These are phyloP conservation scores for Grigorovia humatica DNA, from an alignment of 805 yeast genomes.

Conservation along the genomic window DNA sequence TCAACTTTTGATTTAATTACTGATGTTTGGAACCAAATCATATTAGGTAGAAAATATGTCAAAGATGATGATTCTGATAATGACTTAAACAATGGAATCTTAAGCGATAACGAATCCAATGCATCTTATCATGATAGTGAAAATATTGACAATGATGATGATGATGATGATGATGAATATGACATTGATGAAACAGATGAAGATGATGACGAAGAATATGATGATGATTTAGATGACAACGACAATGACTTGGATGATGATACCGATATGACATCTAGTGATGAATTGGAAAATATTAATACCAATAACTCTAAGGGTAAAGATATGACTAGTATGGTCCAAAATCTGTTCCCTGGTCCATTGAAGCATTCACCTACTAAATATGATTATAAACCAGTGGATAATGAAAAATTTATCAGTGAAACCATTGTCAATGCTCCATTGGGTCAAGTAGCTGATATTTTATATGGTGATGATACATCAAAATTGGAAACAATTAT, in stretches of 20 bases:
- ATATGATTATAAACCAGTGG: conserved; percentile 33
- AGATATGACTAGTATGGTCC: conserved; percentile 26
- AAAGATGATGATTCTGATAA: conserved; percentile 9
- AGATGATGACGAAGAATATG: conserved; percentile 21
- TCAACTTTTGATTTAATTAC: conserved; percentile 41
- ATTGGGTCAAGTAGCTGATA: conserved; percentile 48
- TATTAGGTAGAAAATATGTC: conserved; percentile 54
- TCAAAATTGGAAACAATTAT: conserved; percentile 36
- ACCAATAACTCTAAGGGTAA: conserved; percentile 2
- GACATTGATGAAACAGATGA: conserved; percentile 6
- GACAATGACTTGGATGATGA: conserved; percentile 14
- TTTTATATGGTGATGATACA: conserved; percentile 56
- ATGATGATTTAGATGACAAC: conserved; percentile 22
- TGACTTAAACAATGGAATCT: conserved; percentile 7
- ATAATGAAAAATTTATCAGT: conserved; percentile 45
- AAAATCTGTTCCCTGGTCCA: conserved; percentile 28
- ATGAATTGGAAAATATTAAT: conserved; percentile 22
- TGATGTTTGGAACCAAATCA: conserved; percentile 50
- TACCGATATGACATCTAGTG: conserved; percentile 24
- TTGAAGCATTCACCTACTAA: conserved; percentile 40
- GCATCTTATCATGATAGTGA: neutral
- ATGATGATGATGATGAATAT: conserved; percentile 24
- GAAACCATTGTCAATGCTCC: conserved; percentile 54
- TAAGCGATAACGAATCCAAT: neutral
- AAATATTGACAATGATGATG: conserved; percentile 15